Percentiles rank a stretch among this genome's conserved stretches.
These are phyloP conservation scores for Ascoidea asiatica DNA, from an alignment of 805 yeast genomes.

Conservation along the genomic window DNA sequence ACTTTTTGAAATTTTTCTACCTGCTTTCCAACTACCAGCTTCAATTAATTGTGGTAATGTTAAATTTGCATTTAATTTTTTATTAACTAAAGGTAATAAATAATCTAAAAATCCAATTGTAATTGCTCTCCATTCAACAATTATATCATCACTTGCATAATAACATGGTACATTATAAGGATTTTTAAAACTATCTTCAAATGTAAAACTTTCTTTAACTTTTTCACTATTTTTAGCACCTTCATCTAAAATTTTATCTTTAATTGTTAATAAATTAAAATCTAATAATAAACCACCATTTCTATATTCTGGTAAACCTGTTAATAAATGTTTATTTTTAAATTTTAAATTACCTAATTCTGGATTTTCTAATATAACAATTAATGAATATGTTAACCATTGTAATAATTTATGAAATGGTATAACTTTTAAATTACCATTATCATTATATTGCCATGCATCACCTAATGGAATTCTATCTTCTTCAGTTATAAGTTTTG, in stretches of 20 bases:
- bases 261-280: constrained; percentile 34
- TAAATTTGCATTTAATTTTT: constrained; percentile 21
- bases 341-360: constrained; percentile 29
- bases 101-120: constrained; percentile 44
- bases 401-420: constrained; percentile 57
- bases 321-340: constrained; percentile 26
- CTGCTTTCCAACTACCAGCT: constrained; percentile 60
- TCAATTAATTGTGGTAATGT: constrained; percentile 47
- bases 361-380: constrained; percentile 35
- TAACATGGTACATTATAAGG: constrained; percentile 30
- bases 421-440: constrained; percentile 23
- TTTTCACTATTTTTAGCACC: constrained; percentile 24
- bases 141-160: constrained; percentile 40
- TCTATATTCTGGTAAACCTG: constrained; percentile 49
- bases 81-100: constrained; percentile 37
- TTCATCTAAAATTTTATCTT: constrained; percentile 22
- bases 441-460: constrained; percentile 31
- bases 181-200: constrained; percentile 11
- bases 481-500: constrained; percentile 35
- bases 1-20: constrained; percentile 42
- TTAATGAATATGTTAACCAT: constrained; percentile 50
- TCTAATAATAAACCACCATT: constrained; percentile 56
- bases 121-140: constrained; percentile 56
- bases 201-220: constrained; percentile 10
- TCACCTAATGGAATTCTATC: constrained; percentile 45